Evolutionary conservation across 306 rosid genomes (phyloP).

Genomic region (Dryas drummondii): DNA sequence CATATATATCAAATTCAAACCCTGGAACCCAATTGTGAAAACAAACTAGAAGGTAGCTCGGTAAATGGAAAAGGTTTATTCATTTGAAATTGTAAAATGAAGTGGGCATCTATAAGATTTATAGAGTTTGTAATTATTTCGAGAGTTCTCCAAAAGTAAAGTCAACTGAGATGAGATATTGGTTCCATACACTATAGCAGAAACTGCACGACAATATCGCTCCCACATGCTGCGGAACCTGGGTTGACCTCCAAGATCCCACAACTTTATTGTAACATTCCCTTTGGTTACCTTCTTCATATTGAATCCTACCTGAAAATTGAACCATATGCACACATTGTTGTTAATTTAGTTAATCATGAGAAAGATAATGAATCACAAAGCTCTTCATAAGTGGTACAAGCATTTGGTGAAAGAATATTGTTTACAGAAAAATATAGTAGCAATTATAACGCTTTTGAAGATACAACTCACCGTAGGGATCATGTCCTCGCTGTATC

Average conservation of each 20-base stretch:
- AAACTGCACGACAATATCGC: constrained; percentile 87
- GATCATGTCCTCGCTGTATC: constrained; percentile 96
- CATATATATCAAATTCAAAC: too few relatives aligned
- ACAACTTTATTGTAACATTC: constrained; percentile 85
- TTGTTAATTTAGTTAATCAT: constrained; percentile 13
- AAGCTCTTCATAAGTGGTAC: constrained; percentile 2
- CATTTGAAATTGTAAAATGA: background rate
- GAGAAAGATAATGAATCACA: background rate
- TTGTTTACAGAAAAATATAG: background rate
- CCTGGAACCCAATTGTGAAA: too few relatives aligned
- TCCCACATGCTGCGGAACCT: constrained; percentile 99
- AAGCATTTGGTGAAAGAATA: constrained; percentile 14
- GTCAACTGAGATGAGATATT: constrained; percentile 24
- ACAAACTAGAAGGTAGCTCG: background rate
- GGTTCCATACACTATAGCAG: constrained; percentile 78
- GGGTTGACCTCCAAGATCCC: constrained; percentile 99
- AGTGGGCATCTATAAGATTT: background rate
- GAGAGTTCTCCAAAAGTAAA: background rate
- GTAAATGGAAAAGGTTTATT: background rate
- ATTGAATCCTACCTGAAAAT: constrained; percentile 85
- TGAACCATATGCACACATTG: constrained; percentile 8
- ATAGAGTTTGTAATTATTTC: background rate
- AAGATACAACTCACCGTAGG: constrained; percentile 66
- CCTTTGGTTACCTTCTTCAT: constrained; percentile 94
- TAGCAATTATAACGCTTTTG: background rate